A percentile compares a stretch with the other conserved stretches of the same genome.
Conservation (phyloP, 2,329 filamentous ascomycete species). For the Epichloe aotearoae region DNA sequence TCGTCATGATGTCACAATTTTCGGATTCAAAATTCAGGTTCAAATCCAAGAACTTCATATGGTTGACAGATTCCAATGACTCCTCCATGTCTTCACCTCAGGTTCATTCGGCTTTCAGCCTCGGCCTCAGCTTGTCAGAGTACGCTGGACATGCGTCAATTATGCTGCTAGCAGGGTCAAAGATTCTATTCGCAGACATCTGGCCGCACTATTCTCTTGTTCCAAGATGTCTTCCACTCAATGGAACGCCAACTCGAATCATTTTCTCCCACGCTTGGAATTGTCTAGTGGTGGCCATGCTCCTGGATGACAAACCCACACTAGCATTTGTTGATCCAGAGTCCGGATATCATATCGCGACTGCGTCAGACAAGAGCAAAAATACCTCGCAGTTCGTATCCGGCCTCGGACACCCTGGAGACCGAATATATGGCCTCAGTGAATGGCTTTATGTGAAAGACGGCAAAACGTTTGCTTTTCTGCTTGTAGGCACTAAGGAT, state of each 20-base stretch:
- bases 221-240: conserved; percentile 33
- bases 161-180: conserved; percentile 35
- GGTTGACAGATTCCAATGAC: conserved; percentile 37
- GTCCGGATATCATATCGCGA: conserved; percentile 38
- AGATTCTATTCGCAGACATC: conserved; percentile 40
- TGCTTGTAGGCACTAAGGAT: conserved; percentile 44
- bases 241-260: conserved; percentile 36
- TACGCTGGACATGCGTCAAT: conserved; percentile 27
- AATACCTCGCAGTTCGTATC: conserved; percentile 34
- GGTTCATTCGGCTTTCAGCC: conserved; percentile 33
- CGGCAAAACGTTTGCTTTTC: conserved; percentile 45
- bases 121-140: conserved; percentile 27
- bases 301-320: conserved; percentile 28
- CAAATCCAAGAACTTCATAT: conserved; percentile 31
- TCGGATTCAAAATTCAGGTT: conserved; percentile 19
- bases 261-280: conserved; percentile 41
- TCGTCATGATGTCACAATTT: conserved; percentile 30
- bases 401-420: conserved; percentile 41
- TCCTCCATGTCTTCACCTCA: conserved; percentile 30
- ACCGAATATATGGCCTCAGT: conserved; percentile 45
- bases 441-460: conserved; percentile 51
- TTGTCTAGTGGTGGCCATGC: conserved; percentile 40
- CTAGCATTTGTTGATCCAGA: conserved; percentile 44
- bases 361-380: conserved; percentile 28
- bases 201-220: conserved; percentile 31